These are phyloP conservation scores for Oryza officinalis DNA, from an alignment of 176 grass and related monocot species.

Conservation along the genomic window DNA sequence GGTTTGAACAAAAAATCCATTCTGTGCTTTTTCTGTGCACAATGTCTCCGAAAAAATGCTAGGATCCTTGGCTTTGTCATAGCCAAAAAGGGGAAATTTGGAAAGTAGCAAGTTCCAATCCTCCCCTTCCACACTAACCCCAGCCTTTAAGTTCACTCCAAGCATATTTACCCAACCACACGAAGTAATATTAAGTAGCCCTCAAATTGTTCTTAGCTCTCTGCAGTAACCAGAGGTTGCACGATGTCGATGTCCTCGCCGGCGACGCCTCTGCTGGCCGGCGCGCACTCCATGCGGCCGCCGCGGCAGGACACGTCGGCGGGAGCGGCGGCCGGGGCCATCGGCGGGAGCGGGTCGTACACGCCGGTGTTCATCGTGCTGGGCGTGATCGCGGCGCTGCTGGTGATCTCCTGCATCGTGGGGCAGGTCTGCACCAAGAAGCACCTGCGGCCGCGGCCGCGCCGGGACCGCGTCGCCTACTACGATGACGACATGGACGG, in stretches of 20 bases:
- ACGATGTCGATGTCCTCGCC: neutral
- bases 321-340: neutral
- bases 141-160: conserved; percentile 40
- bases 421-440: conserved; percentile 65
- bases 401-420: conserved; percentile 68
- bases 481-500: conserved; percentile 59
- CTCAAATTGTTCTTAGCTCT: neutral
- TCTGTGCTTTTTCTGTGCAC: neutral
- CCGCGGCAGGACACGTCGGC: neutral
- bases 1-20: neutral
- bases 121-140: conserved; percentile 17
- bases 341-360: conserved; percentile 42
- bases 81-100: neutral
- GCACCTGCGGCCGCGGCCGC: conserved; percentile 55
- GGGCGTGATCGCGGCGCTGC: conserved; percentile 63
- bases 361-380: conserved; percentile 71
- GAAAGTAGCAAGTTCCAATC: conserved; percentile 39
- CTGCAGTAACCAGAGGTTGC: neutral
- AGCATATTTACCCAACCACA: conserved; percentile 13
- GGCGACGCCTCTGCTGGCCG: conserved; percentile 25
- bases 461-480: conserved; percentile 58
- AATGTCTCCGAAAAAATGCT: neutral
- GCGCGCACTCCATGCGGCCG: neutral
- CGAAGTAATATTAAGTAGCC: conserved; percentile 8
- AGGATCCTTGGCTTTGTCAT: conserved; percentile 24